Base-by-base conservation (phyloP, 768 basidiomycete genomes). In the Lentinula edodes region DNA sequence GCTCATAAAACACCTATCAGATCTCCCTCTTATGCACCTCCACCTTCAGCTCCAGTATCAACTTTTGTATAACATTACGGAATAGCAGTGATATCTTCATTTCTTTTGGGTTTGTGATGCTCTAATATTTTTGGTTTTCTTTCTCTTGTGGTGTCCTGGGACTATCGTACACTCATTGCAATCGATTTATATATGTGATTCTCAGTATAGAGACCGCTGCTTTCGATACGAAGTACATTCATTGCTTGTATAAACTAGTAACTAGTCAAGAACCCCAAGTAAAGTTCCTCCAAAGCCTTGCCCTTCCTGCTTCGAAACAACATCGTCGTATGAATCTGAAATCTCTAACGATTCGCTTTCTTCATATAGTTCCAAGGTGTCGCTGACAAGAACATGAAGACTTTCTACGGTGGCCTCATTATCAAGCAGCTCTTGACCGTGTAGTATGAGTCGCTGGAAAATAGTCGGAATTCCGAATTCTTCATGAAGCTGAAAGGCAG, bases 261-360 rank as follows among this genome's bases (percentile, higher is more conserved):
- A 63, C 39, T 48, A 58, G 20, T 42, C 42, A 46, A 34, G 39
- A 45, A 81, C 77, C 50, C 83, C 83, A 36, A 92, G 78, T 48
- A 91, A 70, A 23, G 91, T 93, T 28, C 91, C 90, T 56, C 81
- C 81, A 69, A 93, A 93, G 2, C 87, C 91, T 64, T 76, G 78
- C 12, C 81, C 86, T 72, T 90, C 79, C 61, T 78, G 76, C 75
- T 66, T 76, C 78, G 67, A 77, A 78, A 45, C 66, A 67, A 34
- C 70, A 39, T 76, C 75, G 8, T 75, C 80, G 23, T 86, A 83
- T 28, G 76, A 73, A 66, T 85, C 83, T 23, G 78, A 76, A 46
- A 85, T 75, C n/a, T 82, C 84, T 28, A 83, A 75, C 32, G 84
- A 80, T 69, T 90, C 88, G 32, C 74, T 77, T 62, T 84, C 82